These are phyloP conservation scores for Triangularia setosa DNA, from an alignment of 2,329 filamentous ascomycete species.

Conservation along the genomic window DNA sequence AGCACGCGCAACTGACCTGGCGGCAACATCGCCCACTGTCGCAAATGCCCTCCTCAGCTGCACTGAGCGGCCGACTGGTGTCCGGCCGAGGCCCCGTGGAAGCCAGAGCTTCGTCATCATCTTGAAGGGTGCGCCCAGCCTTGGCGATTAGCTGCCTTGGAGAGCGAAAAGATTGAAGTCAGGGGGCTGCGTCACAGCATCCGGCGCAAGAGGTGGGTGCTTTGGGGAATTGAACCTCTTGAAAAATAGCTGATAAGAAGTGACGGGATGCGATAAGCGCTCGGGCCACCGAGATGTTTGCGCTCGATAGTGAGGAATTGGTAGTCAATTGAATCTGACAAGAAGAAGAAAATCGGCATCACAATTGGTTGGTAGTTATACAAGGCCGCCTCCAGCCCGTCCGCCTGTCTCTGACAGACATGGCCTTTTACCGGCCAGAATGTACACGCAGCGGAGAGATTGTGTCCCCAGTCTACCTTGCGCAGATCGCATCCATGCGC, in stretches of 20 bases:
- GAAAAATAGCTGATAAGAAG: constrained; percentile 10
- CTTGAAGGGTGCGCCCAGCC: neutral
- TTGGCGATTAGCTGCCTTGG: neutral
- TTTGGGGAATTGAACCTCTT: neutral
- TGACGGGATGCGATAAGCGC: neutral
- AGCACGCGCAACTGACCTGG: neutral
- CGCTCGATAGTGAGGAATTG: too few relatives aligned
- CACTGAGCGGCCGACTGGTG: neutral
- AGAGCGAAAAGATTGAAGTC: neutral
- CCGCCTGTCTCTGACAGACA: neutral
- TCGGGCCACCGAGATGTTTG: neutral
- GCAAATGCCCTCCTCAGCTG: constrained; percentile 21
- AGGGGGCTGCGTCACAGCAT: neutral
- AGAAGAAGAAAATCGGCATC: constrained; percentile 4
- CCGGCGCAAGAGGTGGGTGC: neutral
- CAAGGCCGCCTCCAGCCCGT: neutral
- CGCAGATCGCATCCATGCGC: neutral
- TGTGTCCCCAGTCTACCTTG: neutral
- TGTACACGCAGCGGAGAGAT: neutral
- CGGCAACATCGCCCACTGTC: constrained; percentile 13
- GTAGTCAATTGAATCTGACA: neutral
- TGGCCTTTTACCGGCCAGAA: neutral
- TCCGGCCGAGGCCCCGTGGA: constrained; percentile 20
- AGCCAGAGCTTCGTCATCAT: constrained; percentile 24
- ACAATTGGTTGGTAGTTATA: constrained; percentile 4